Evolutionary conservation across 768 basidiomycete genomes (phyloP).

Genomic region (Mycena galopus): DNA sequence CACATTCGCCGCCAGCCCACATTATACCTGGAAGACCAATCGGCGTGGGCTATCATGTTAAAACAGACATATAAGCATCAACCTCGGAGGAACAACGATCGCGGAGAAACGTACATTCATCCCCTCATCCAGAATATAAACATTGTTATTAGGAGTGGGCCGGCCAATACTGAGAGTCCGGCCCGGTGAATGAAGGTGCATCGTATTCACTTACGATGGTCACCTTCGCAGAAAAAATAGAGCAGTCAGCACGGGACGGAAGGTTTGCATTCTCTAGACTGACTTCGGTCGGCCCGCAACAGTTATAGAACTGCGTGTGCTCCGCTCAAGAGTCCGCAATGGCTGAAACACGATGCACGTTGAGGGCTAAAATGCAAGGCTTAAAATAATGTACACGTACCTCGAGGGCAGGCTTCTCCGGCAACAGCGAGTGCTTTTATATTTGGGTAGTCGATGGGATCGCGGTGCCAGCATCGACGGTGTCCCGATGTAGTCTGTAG

Average conservation of each 20-base stretch:
- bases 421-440: slow-evolving; percentile 67
- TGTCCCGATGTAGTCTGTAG: no score
- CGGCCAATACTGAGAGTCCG: slow-evolving; percentile 61
- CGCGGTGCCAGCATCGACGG: slow-evolving; percentile 64
- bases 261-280: neutral
- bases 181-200: slow-evolving; percentile 60
- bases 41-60: slow-evolving; percentile 40
- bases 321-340: slow-evolving; percentile 61
- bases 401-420: slow-evolving; percentile 69
- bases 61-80: slow-evolving; percentile 41
- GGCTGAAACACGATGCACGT: slow-evolving; percentile 34
- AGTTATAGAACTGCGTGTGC: slow-evolving; percentile 61
- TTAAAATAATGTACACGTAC: slow-evolving; percentile 43
- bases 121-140: slow-evolving; percentile 47
- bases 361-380: neutral
- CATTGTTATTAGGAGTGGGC: slow-evolving; percentile 67
- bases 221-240: slow-evolving; percentile 48
- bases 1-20: slow-evolving; percentile 76
- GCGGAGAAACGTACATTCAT: slow-evolving; percentile 27
- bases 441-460: slow-evolving; percentile 67
- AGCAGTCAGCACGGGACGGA: neutral
- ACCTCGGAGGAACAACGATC: slow-evolving; percentile 47
- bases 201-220: slow-evolving; percentile 72
- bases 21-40: slow-evolving; percentile 58
- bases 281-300: slow-evolving; percentile 71